Conservation (phyloP, 2,329 filamentous ascomycete species). For the Remersonia thermophila region DNA sequence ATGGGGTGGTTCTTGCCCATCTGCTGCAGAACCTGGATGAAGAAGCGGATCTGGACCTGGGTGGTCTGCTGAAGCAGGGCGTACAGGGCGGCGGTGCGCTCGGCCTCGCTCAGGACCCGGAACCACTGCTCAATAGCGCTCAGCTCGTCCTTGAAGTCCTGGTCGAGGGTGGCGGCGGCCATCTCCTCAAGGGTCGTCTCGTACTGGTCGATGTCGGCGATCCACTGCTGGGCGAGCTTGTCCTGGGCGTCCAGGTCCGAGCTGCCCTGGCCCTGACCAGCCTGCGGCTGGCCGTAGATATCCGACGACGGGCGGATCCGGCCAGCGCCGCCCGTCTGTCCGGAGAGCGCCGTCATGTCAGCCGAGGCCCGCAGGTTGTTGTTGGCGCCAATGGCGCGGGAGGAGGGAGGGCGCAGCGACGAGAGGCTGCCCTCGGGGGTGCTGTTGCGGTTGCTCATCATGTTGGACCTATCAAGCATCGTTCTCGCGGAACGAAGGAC, state of each 20-base stretch:
- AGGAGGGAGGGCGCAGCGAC: constrained; percentile 69
- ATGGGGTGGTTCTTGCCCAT: constrained; percentile 98
- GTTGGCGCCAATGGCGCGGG: constrained; percentile 61
- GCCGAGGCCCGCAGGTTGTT: constrained; percentile 79
- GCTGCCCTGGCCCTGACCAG: constrained; percentile 53
- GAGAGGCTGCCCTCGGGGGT: constrained; percentile 82
- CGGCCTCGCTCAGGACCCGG: constrained; percentile 88
- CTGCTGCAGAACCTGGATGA: constrained; percentile 96
- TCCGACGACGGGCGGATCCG: constrained; percentile 92
- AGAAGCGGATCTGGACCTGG: constrained; percentile 97
- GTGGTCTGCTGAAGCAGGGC: constrained; percentile 95
- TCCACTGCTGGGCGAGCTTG: constrained; percentile 94
- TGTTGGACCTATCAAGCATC: constrained; percentile 55
- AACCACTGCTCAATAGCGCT: constrained; percentile 99
- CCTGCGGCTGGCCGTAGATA: constrained; percentile 71
- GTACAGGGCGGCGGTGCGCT: constrained; percentile 89
- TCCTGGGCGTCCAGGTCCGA: constrained; percentile 73
- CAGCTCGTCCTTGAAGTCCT: constrained; percentile 98
- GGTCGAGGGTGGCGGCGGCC: constrained; percentile 95
- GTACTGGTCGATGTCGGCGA: constrained; percentile 96
- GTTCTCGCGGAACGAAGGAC: constrained; percentile 8
- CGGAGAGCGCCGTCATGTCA: constrained; percentile 72
- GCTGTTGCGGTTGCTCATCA: constrained; percentile 83
- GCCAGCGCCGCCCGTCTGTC: constrained; percentile 40
- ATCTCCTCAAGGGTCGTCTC: constrained; percentile 98